Conservation (phyloP, 257 asterid species). For the Solanum etuberosum region DNA sequence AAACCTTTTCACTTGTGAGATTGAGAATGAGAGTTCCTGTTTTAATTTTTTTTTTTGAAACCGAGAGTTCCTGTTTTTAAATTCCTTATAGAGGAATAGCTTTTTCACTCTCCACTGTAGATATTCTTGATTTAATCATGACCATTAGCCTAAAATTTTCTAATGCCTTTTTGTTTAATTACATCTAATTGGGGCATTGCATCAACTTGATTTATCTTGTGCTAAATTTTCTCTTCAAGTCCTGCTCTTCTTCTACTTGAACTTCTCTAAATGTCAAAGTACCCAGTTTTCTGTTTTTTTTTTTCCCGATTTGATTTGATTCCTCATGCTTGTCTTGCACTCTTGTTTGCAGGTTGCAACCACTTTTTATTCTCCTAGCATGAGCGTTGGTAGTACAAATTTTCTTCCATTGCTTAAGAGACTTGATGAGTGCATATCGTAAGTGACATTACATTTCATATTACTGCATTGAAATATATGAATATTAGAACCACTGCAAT, state of each 20-base stretch:
- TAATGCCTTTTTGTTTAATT: not conserved
- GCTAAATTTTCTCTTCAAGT: not conserved
- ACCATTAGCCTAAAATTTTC: not conserved
- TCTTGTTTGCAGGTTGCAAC: constrained; percentile 79
- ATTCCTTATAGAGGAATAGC: not conserved
- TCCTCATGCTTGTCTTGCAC: constrained; percentile 12
- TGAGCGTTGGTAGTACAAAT: constrained; percentile 64
- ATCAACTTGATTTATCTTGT: not conserved
- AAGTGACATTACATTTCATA: constrained; percentile 27
- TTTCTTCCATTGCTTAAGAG: constrained; percentile 91
- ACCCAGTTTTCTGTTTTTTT: not conserved
- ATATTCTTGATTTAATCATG: not conserved
- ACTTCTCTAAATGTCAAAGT: not conserved
- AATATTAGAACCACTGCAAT: not conserved
- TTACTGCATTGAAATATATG: not conserved
- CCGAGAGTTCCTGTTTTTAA: not conserved
- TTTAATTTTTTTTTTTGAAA: not conserved
- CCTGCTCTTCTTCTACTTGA: not conserved
- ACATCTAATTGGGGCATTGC: not conserved
- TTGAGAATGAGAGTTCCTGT: not conserved
- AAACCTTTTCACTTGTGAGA: not conserved
- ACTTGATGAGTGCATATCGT: constrained; percentile 94
- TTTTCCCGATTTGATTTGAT: not conserved
- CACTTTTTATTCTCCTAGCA: constrained; percentile 83
- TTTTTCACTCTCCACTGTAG: not conserved